phyloP scores from a whole-genome alignment of 495 filamentous ascomycete genomes.

The Daldinia loculata region DNA sequence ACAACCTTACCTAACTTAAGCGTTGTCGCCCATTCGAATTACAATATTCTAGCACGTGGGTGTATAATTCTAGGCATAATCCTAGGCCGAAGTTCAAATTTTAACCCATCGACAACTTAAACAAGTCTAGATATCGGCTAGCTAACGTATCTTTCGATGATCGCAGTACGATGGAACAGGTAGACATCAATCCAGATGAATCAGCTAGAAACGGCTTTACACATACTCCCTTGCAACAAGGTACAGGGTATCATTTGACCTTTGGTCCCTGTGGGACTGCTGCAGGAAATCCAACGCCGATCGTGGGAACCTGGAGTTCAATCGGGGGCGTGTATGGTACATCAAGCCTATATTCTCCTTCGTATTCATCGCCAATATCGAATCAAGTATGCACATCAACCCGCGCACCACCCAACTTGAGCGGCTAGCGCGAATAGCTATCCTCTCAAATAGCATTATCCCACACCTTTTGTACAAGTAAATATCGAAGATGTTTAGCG shows the following conservation, averaged over 20 bases:
- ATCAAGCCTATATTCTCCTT: not conserved
- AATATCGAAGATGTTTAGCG: slow-evolving; percentile 19
- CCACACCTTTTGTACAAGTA: not conserved
- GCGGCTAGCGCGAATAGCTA: slow-evolving; percentile 13
- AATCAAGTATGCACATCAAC: not conserved
- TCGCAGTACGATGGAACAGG: slow-evolving; percentile 2
- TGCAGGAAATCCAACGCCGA: slow-evolving; percentile 28
- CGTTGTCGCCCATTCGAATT: slow-evolving; percentile 33
- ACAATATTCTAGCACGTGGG: slow-evolving; percentile 41
- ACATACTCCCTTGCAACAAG: slow-evolving; percentile 9
- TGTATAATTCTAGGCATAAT: not conserved
- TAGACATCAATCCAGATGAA: slow-evolving; percentile 8
- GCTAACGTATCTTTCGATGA: slow-evolving; percentile 7
- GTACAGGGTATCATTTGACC: slow-evolving; percentile 25
- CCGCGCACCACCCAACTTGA: slow-evolving; percentile 1
- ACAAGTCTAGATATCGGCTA: slow-evolving; percentile 18
- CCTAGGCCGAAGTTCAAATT: slow-evolving; percentile 1
- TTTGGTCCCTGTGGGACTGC: slow-evolving; percentile 26
- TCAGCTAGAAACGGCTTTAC: not conserved
- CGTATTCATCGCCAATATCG: not conserved
- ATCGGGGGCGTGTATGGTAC: not conserved
- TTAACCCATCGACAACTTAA: slow-evolving; percentile 8
- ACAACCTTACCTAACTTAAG: slow-evolving; percentile 13
- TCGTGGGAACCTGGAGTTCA: slow-evolving; percentile 20
- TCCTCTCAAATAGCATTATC: slow-evolving; percentile 15